Evolutionary conservation across 1,139 yeast species (phyloP), one percentile per base, ranked within the genome.

Genomic region (Scheffersomyces stambukii): DNA sequence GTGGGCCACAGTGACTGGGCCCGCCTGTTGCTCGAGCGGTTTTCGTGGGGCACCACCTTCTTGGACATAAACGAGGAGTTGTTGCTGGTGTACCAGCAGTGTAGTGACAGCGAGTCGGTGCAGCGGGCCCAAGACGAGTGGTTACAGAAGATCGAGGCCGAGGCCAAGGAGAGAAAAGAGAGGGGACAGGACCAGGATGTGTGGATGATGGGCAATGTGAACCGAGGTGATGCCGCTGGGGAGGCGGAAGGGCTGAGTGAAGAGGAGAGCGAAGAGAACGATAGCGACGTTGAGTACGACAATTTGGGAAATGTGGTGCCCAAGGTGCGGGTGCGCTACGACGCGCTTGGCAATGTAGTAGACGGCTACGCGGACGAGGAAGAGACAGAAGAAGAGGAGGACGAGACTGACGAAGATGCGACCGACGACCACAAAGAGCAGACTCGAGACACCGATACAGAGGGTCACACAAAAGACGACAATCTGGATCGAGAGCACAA

Each of bases 1-100:
- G 91, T 88, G 0, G 98, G 97, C 0, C 91, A 80, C 42, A 60
- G 64, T 27, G 97, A 89, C 42, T 86, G 94, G 94, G 98, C 98
- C 0, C 75, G 70, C 22, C 69, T 75, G 39, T 67, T 89, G 13
- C 57, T 91, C 38, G 70, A 77, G 29, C 77, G 88, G 49, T 91
- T 91, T 50, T 80, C 95, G 1, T 91, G 97, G 96, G 99, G 99
- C 2, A 71, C 75, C 16, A 80, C 86, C 0, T 91, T 91, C 45
- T 59, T 93, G 43, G 80, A 82, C 35, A 77, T 93, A 31, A 93
- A 93, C 51, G 71, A 74, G 39, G 96, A 86, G 40, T 61, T 93
- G 19, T 50, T 93, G 15, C 81, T 77, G 31, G 52, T 81, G 8
- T 93, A 93, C 47, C 81, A 80, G 29, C 51, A 70, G 24, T 91